Base-by-base conservation (phyloP, 495 filamentous ascomycete genomes). In the Ascodesmis nigricans region DNA sequence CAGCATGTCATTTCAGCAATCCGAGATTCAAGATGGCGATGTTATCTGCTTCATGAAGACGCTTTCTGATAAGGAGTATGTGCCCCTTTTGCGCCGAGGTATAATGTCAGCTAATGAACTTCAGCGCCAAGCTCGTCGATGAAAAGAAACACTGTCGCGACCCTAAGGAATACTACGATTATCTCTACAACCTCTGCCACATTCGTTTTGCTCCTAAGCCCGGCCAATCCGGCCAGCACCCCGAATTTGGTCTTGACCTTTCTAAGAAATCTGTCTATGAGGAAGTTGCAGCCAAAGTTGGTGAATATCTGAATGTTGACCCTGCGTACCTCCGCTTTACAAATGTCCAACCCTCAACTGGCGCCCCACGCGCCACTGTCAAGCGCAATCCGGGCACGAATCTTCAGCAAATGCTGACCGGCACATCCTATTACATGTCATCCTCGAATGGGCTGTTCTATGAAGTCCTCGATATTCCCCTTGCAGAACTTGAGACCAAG, bases 1-100 rank as follows among this genome's bases (percentile, higher is more conserved):
- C 0, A 95, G 91, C 53, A 66, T 78, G 46, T 75, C 80, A 0
- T 67, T 99, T 38, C 72, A 77, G 30, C 71, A 78, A 34, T 81
- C 84, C 2, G 87, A 99, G 53, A 78, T 99, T 26, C 84, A 93
- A 48, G 83, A 95, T 49, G 87, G 87, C 25, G 87, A 99, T 51
- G 92, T 99, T 45, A 68, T 99, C 20, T 91, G 82, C 43, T 92
- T 95, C 58, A 84, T 93, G 54, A 66, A 64, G 37, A 47, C 61
- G 9, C 50, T 70, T 21, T 64, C 62, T 39, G 73, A 78, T 13
- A 64, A 70, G 24, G 73, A 78, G 54, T 59, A 45, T 39, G 57
- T 53, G 7, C 29, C 24, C 31, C 3, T 38, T 19, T 30, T 9
- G 20, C 33, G 3, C 37, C 24, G 10, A 16, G 5, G 23, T 21